These are phyloP conservation scores for Diaporthe batatas DNA, from an alignment of 2,329 filamentous ascomycete species.

Conservation along the genomic window DNA sequence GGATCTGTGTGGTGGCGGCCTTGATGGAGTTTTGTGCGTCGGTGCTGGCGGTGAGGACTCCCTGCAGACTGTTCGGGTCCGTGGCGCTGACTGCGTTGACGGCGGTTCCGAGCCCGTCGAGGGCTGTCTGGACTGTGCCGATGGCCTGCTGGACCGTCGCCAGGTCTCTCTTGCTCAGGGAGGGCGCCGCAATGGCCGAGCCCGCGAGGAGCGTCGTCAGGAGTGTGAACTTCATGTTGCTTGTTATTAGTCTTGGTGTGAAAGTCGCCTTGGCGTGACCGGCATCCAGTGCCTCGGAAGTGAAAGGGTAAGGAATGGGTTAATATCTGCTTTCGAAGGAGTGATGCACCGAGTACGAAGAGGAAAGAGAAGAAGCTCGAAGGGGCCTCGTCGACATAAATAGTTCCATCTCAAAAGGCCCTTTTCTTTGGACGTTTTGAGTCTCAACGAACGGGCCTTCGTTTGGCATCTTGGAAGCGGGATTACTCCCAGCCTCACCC, in stretches of 20 bases:
- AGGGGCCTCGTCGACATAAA: slow-evolving; percentile 27
- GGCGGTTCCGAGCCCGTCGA: slow-evolving; percentile 37
- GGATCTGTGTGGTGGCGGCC: slow-evolving; percentile 47
- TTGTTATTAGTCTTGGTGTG: not conserved
- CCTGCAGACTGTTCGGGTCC: slow-evolving; percentile 62
- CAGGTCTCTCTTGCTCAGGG: slow-evolving; percentile 36
- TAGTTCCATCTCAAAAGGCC: slow-evolving; percentile 4
- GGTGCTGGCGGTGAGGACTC: slow-evolving; percentile 53
- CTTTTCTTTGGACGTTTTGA: slow-evolving; percentile 28
- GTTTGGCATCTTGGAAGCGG: slow-evolving; percentile 33
- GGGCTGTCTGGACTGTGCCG: slow-evolving; percentile 35
- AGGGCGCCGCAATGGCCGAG: slow-evolving; percentile 36
- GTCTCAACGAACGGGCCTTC: slow-evolving; percentile 31
- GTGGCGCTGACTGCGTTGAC: slow-evolving; percentile 37
- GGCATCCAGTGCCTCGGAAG: slow-evolving; percentile 37
- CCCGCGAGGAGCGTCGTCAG: slow-evolving; percentile 35
- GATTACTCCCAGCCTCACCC: slow-evolving; percentile 18
- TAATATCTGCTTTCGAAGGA: slow-evolving; percentile 5
- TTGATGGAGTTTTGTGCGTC: slow-evolving; percentile 42
- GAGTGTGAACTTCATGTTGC: slow-evolving; percentile 38
- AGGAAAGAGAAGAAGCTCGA: not conserved
- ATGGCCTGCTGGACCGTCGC: slow-evolving; percentile 36
- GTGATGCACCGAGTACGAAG: not conserved
- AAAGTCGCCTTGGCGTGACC: slow-evolving; percentile 1
- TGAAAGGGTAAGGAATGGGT: not conserved